Percentiles rank a stretch among this genome's conserved stretches.
phyloP scores from a whole-genome alignment of 257 asterid genomes.

The Coffea canephora region DNA sequence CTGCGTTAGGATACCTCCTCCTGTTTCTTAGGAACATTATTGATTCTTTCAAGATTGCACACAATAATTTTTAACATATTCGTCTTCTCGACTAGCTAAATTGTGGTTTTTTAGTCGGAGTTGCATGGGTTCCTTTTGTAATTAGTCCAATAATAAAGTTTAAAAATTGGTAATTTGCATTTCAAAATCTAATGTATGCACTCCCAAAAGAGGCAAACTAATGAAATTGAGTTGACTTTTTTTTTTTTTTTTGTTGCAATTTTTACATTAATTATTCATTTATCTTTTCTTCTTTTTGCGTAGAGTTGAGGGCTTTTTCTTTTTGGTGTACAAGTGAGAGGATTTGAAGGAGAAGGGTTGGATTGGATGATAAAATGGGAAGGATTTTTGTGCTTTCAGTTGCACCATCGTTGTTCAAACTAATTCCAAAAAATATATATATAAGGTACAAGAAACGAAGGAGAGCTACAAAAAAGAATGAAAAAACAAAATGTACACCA shows the following conservation, averaged over 20 bases:
- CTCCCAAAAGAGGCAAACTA: too few species aligned
- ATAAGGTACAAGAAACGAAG: background rate
- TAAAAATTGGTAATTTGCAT: too few species aligned
- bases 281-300: too few species aligned
- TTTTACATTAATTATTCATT: too few species aligned
- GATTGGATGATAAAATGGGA: too few species aligned
- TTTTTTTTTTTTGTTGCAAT: too few species aligned
- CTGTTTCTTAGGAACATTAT: background rate
- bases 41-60: background rate
- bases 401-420: background rate
- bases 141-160: too few species aligned
- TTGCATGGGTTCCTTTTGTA: background rate
- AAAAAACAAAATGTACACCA: background rate
- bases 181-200: too few species aligned
- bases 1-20: background rate
- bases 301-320: too few species aligned
- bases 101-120: background rate
- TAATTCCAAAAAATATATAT: background rate
- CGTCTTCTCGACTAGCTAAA: background rate
- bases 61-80: background rate
- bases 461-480: background rate
- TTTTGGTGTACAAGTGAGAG: too few species aligned
- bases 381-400: background rate
- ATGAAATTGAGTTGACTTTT: too few species aligned
- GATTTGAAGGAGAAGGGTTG: too few species aligned